Conservation (phyloP, 129 eudicot species). For the Daucus carota region DH1_v3.0 NC_030389.2:4839001-4839500, state of each 20-base stretch:
- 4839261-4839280: background rate
- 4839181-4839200: constrained; percentile 57
- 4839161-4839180: constrained; percentile 44
- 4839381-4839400: constrained; percentile 13
- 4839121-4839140: constrained; percentile 17
- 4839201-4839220: constrained; percentile 28
- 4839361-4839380: background rate
- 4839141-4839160: constrained; percentile 14
- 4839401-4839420: constrained; percentile 6
- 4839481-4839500: constrained; percentile 30
- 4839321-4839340: background rate
- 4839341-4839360: constrained; percentile 1
- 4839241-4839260: constrained; percentile 1
- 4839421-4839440: constrained; percentile 13
- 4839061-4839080: constrained; percentile 31
- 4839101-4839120: constrained; percentile 10
- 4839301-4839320: constrained; percentile 6
- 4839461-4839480: constrained; percentile 8
- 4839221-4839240: constrained; percentile 21
- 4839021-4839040: constrained; percentile 30
- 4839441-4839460: constrained; percentile 4
- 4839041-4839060: constrained; percentile 18
- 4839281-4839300: constrained; percentile 5
- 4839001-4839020: constrained; percentile 65
- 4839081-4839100: constrained; percentile 18